phyloP scores from a whole-genome alignment of 2,329 filamentous ascomycete genomes.

The Tetracladium maxilliforme region DNA sequence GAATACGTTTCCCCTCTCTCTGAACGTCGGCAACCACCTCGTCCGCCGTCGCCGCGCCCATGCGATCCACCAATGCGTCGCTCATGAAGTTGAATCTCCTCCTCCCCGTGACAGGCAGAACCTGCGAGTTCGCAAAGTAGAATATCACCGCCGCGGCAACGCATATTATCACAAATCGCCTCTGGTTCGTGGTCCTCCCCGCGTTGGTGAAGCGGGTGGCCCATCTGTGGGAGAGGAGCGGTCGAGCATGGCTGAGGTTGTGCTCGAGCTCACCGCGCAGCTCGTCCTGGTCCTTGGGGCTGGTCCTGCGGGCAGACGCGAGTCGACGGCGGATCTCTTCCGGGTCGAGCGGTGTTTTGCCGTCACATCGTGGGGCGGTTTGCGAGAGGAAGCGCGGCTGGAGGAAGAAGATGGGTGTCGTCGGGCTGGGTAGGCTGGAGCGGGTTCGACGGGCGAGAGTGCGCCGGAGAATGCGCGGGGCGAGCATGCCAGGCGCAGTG shows the following conservation, averaged over 20 bases:
- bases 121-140: conserved; percentile 56
- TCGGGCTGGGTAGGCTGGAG: not conserved
- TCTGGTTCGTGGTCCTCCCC: too few relatives aligned
- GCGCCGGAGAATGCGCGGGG: too few relatives aligned
- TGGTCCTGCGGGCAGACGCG: not conserved
- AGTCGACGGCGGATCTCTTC: not conserved
- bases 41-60: conserved; percentile 38
- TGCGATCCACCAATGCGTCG: conserved; percentile 34
- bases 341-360: not conserved
- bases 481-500: too few relatives aligned
- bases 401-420: not conserved
- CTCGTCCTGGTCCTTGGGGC: not conserved
- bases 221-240: too few relatives aligned
- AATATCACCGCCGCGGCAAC: conserved; percentile 20
- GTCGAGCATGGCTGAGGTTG: too few relatives aligned
- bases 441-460: too few relatives aligned
- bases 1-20: conserved; percentile 34
- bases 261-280: not conserved
- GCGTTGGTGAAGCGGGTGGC: too few relatives aligned
- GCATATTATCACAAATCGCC: too few relatives aligned
- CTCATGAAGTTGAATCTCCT: conserved; percentile 58
- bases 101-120: conserved; percentile 58
- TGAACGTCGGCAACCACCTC: conserved; percentile 38
- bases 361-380: not conserved
- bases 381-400: not conserved